Base-by-base conservation (phyloP, 495 filamentous ascomycete genomes). In the Penicillium maclennaniae region DNA sequence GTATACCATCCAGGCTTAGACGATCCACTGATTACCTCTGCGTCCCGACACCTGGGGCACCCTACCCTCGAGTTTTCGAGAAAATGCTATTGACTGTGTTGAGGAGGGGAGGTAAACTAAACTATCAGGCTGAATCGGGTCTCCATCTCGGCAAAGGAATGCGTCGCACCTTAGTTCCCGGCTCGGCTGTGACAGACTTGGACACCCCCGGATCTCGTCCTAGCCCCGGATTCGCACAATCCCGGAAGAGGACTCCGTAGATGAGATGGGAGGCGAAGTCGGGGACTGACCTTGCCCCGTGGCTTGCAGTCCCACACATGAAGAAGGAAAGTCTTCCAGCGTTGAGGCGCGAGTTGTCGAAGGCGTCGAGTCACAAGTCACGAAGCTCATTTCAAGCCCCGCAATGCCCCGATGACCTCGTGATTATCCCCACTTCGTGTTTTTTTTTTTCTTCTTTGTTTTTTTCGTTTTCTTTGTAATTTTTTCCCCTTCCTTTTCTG, bases 281-380 rank as follows among this genome's bases (percentile, higher is more conserved):
- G 39, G 39, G 39, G 5, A 42, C 9, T 60, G 51, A 60, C 57
- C 45, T 55, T 49, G 55, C 47, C 54, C 45, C 49, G 40, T 6
- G 15, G 12, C 7, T 20, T 61, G 57, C 56, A 16, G 50, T 42
- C 44, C 53, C 53, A 51, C 45, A 28, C 31, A 20, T 38, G 15
- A 31, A n/a, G 10, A 10, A 1, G 27, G 8, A 16, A 36, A 36
- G 34, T 36, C 27, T 36, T 38, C 16, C 16, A 3, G 9, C 27
- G 36, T 47, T 43, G n/a, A n/a, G n/a, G n/a, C n/a, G n/a, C n/a
- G n/a, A n/a, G n/a, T n/a, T n/a, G n/a, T n/a, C n/a, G n/a, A n/a
- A n/a, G n/a, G n/a, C 10, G 41, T 9, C 4, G n/a, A 21, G 17
- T 6, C 7, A 7, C 9, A 27, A 25, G 34, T 42, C 23, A 23